Evolutionary conservation across 108 stramenopile species (phyloP).

Genomic region (Fragilaria crotonensis): DNA sequence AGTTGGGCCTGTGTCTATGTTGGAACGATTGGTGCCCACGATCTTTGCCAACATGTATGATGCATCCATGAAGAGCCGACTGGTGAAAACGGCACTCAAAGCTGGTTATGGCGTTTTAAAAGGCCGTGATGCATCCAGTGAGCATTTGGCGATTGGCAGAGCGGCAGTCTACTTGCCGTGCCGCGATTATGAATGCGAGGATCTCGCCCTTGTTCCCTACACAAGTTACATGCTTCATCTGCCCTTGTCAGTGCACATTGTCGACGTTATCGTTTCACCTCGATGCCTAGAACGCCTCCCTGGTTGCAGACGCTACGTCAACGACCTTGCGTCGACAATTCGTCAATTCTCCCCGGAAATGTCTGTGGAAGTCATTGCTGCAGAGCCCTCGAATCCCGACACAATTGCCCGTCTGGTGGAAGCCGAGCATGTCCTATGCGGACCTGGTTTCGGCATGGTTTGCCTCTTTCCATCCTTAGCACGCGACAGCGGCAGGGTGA

Average conservation of each 20-base stretch:
- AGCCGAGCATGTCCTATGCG: conserved; percentile 2
- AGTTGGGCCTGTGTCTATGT: background rate
- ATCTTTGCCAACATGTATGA: background rate
- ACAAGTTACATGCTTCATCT: background rate
- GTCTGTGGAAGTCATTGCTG: background rate
- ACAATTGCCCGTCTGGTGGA: background rate
- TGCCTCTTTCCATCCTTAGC: conserved; percentile 1
- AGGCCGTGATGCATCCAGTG: background rate
- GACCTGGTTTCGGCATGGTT: conserved; percentile 1
- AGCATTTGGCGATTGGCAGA: background rate
- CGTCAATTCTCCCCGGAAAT: background rate
- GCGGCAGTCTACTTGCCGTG: conserved; percentile 3
- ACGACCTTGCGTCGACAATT: background rate
- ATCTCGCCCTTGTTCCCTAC: background rate
- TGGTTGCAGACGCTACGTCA: background rate
- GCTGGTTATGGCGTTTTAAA: background rate
- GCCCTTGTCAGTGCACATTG: background rate
- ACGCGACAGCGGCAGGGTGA: background rate
- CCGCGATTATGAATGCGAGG: background rate
- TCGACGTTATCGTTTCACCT: background rate
- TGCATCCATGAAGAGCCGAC: background rate
- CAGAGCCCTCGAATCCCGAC: background rate
- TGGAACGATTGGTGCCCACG: background rate
- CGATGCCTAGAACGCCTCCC: background rate
- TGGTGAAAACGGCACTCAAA: background rate